These are phyloP conservation scores for Salmacisia buchloeana DNA, from an alignment of 1,284 basidiomycete genomes.

Conservation along the genomic window DNA sequence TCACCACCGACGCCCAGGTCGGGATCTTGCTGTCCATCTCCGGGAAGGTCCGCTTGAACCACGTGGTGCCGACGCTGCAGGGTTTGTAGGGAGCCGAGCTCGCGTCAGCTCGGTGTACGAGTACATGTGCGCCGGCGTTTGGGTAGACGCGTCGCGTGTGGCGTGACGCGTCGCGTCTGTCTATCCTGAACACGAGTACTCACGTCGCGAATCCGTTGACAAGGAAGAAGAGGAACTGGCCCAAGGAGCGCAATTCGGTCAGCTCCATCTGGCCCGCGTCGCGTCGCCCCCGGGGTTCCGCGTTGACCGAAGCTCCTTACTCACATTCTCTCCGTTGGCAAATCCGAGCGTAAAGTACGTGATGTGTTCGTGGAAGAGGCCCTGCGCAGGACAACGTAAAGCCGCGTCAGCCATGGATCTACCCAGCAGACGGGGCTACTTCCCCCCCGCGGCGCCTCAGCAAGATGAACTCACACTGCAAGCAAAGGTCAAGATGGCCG, in stretches of 20 bases:
- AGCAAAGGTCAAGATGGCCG: constrained; percentile 43
- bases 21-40: constrained; percentile 37
- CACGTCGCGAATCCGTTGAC: constrained; percentile 39
- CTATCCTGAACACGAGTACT: neutral
- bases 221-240: constrained; percentile 43
- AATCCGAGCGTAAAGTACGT: constrained; percentile 38
- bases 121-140: too few species aligned
- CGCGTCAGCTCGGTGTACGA: neutral
- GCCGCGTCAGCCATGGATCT: constrained; percentile 2
- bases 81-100: neutral
- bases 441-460: neutral
- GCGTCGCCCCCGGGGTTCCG: neutral
- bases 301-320: neutral
- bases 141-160: too few species aligned
- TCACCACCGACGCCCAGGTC: constrained; percentile 25
- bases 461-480: constrained; percentile 24
- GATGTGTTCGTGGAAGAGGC: constrained; percentile 44
- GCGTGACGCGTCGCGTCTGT: too few species aligned
- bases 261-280: neutral
- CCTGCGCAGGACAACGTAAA: constrained; percentile 16
- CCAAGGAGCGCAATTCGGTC: neutral
- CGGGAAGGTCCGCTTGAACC: constrained; percentile 37
- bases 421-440: neutral
- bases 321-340: constrained; percentile 38
- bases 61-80: constrained; percentile 30